These are phyloP conservation scores for Geotrichum phurueaensis DNA, from an alignment of 1,139 yeast species.

Conservation along the genomic window DNA sequence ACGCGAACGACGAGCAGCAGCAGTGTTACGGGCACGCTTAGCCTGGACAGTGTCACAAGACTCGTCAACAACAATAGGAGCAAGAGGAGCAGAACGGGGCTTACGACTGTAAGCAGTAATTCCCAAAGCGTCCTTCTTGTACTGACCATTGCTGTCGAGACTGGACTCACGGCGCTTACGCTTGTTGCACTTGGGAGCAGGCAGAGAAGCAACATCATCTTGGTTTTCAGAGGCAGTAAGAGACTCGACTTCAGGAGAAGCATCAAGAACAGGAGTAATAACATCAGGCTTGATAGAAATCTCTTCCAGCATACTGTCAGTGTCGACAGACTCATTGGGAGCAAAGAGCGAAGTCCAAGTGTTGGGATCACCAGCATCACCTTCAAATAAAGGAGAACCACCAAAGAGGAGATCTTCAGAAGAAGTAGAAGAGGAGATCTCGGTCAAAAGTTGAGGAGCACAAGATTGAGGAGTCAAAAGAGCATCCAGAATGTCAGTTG, in stretches of 20 bases:
- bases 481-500: conserved; percentile 23
- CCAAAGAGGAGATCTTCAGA: conserved; percentile 22
- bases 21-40: conserved; percentile 94
- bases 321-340: neutral
- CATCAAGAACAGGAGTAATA: conserved; percentile 5
- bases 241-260: neutral
- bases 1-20: conserved; percentile 94
- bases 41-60: conserved; percentile 34
- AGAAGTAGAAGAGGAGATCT: conserved; percentile 16
- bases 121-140: conserved; percentile 36
- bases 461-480: conserved; percentile 26
- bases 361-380: conserved; percentile 25
- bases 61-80: conserved; percentile 53
- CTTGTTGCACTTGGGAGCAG: conserved; percentile 9
- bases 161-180: conserved; percentile 14
- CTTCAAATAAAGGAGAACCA: conserved; percentile 35
- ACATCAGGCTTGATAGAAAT: conserved; percentile 13
- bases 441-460: conserved; percentile 31
- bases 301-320: neutral
- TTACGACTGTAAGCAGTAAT: conserved; percentile 38
- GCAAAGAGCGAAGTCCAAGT: conserved; percentile 19
- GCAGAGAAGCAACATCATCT: neutral
- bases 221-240: neutral
- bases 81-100: conserved; percentile 43
- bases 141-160: conserved; percentile 18